Base-by-base conservation (phyloP, 192 early-diverging fungal genomes). In the Piromyces sp. region DNA sequence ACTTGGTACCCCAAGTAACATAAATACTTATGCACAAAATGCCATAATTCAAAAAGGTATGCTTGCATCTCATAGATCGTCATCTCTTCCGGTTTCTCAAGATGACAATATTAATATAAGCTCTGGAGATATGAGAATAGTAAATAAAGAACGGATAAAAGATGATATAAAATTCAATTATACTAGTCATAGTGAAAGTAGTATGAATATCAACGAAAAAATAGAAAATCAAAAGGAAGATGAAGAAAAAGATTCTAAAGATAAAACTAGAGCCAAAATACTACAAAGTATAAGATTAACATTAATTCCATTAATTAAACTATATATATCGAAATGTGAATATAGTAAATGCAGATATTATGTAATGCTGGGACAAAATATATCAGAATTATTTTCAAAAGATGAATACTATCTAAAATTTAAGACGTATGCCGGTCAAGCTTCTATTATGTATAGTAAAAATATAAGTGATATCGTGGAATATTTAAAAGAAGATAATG, bases 361-460 rank as follows among this genome's bases (percentile, higher is more conserved):
- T 68, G 51, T 68, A 5, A 68, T 9, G 9, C 51, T 38, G 3
- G 33, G 30, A 38, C 81, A 33, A 81, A 83, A 38, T 36, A 82
- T 38, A 29, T 42, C 80, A 3, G 86, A 89, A 38, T 30, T 81
- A 30, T 87, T 87, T 81, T 84, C 85, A 68, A n/a, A 79, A 29
- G 87, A 87, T 38, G 38, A 80, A 19, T 33, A 85, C 16, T 89
- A 87, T 80, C 83, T 82, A 29, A 82, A 81, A 42, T 88, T 87
- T n/a, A 58, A 83, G 15, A 83, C 87, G 3, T 30, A 86, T 58
- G 33, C 81, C 17, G 87, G 86, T 30, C 68, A 36, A 26, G 58
- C 80, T 14, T 80, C 58, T 36, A 26, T 82, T 84, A 29, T 29
- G 79, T 29, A 51, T 42, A 80, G 29, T 79, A 81, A 80, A 19